Evolutionary conservation across 2,329 filamentous ascomycete species (phyloP), one percentile per base, ranked within the genome.

Genomic region (Cladosporium cucumerinum): DNA sequence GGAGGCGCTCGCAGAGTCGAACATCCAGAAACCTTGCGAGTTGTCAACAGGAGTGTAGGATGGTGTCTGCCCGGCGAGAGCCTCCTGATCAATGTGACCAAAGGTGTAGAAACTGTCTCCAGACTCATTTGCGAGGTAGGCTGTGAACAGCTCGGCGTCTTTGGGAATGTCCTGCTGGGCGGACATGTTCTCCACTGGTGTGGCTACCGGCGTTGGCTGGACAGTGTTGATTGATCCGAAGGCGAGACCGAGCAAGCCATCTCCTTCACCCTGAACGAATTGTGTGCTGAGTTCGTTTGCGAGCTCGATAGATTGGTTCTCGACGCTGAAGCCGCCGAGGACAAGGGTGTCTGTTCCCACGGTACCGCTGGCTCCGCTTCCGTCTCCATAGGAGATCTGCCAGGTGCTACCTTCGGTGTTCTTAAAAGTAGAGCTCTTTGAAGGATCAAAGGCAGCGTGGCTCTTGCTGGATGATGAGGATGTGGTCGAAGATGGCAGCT

Each of bases 71-170:
- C 89, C 90, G 1, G 75, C 80, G 75, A 89, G 90, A 70, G 89
- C 87, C 63, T 78, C 78, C 1, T 72, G 73, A 73, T 93, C 88
- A 71, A 93, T 87, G 70, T 77, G 82, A 66, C 91, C 91, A 71
- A 93, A 93, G 72, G 91, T 87, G 78, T 92, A 93, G 87, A 89
- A 32, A 87, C 76, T 46, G 32, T 84, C 82, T 54, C 90, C 90
- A 12, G 66, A 66, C 52, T 69, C 69, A 57, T 81, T 80, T 65
- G 83, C 68, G 52, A 94, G 81, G 66, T 89, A 84, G 28, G 88
- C 89, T 0, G 89, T 91, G 78, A 93, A 90, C 46, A 93, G 78
- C 0, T 89, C 89, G 75, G 85, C 78, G 30, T 85, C 82, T 25
- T 92, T 84, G 39, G 39, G 39, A 12, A 46, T 46, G 39, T 46